phyloP scores from a whole-genome alignment of 495 filamentous ascomycete genomes.

The Acidomyces sp. region DNA sequence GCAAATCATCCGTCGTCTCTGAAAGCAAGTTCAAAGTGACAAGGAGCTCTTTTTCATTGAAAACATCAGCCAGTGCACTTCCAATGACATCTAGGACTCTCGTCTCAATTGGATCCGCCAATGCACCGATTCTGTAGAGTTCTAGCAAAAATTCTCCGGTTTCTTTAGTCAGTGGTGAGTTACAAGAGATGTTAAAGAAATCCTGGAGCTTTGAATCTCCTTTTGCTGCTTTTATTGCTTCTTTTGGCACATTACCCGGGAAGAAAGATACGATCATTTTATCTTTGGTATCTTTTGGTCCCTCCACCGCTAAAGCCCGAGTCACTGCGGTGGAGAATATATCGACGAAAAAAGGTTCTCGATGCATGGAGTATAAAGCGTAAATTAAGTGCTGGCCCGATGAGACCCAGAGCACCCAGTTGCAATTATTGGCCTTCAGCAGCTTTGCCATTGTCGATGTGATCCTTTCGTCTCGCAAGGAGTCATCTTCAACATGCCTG shows the following conservation, averaged over 20 bases:
- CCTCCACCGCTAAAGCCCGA: not conserved
- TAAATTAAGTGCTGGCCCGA: slow-evolving; percentile 33
- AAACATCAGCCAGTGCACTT: too few relatives aligned
- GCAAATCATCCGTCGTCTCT: not conserved
- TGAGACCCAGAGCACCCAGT: slow-evolving; percentile 31
- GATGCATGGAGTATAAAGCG: slow-evolving; percentile 18
- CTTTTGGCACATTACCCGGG: slow-evolving; percentile 18
- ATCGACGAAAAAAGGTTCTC: slow-evolving; percentile 1
- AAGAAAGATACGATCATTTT: slow-evolving; percentile 14
- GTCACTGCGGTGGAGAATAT: slow-evolving; percentile 1
- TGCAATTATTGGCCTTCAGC: slow-evolving; percentile 21
- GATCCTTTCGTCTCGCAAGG: too few relatives aligned
- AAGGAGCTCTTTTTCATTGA: too few relatives aligned
- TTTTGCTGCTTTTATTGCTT: slow-evolving; percentile 12
- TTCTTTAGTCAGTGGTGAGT: not conserved
- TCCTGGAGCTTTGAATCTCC: slow-evolving; percentile 22
- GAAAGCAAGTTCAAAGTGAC: slow-evolving; percentile 3
- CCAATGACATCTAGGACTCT: too few relatives aligned
- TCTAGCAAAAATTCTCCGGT: not conserved
- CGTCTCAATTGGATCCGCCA: too few relatives aligned
- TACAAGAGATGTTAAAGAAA: slow-evolving; percentile 17
- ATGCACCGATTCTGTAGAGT: not conserved
- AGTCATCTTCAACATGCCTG: too few relatives aligned
- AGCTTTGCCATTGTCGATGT: too few relatives aligned
- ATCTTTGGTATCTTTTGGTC: slow-evolving; percentile 2